phyloP scores from a whole-genome alignment of 2,329 filamentous ascomycete genomes.

The Penicillium sp. region DNA sequence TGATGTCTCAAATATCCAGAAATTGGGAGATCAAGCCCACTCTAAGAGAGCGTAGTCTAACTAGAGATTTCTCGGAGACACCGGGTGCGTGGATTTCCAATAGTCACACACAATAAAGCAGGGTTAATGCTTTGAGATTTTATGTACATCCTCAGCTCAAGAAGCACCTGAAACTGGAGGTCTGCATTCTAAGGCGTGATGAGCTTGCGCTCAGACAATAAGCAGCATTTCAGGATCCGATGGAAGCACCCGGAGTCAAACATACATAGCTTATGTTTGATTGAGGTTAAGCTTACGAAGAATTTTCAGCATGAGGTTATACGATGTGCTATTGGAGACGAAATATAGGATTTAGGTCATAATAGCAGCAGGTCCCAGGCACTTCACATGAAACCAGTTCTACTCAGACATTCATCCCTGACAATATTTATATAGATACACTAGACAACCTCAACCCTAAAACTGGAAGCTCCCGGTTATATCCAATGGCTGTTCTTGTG shows the following conservation, averaged over 20 bases:
- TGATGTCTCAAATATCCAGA: constrained; percentile 9
- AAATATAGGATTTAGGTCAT: background rate
- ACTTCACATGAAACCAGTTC: background rate
- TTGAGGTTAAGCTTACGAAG: background rate
- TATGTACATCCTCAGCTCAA: background rate
- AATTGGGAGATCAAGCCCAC: background rate
- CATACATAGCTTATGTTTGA: background rate
- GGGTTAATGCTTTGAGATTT: background rate
- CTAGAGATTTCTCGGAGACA: background rate
- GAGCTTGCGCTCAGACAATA: constrained; percentile 7
- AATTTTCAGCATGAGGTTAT: background rate
- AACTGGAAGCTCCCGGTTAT: constrained; percentile 2
- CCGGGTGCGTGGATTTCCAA: background rate
- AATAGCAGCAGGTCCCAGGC: background rate
- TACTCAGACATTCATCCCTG: background rate
- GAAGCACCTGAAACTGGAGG: too few relatives aligned
- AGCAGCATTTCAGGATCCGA: background rate
- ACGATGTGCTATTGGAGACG: background rate
- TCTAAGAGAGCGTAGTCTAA: background rate
- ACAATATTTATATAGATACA: background rate
- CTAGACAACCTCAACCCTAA: background rate
- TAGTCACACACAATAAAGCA: constrained; percentile 11
- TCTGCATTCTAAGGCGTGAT: background rate
- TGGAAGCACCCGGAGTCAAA: background rate
- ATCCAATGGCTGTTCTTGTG: constrained; percentile 16